A percentile compares a stretch with the other conserved stretches of the same genome.
Conservation (phyloP, 2,329 filamentous ascomycete genomes). For the Onygenales sp. region DNA sequence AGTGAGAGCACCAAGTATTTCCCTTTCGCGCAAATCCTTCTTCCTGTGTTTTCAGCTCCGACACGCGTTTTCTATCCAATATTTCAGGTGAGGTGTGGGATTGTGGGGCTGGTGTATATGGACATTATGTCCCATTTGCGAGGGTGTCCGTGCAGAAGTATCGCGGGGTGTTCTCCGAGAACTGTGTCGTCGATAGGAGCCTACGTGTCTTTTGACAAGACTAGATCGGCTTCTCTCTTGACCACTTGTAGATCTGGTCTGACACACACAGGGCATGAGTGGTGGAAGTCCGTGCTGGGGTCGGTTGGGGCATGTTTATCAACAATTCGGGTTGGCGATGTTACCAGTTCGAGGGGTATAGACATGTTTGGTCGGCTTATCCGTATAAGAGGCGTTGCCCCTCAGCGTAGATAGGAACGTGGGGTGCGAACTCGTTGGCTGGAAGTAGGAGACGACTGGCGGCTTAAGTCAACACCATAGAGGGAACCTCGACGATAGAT, state of each 20-base stretch:
- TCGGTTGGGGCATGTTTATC: not conserved
- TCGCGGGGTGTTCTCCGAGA: too few species aligned
- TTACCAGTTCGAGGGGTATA: not conserved
- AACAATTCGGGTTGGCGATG: not conserved
- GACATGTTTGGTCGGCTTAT: not conserved
- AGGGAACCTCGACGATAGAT: not conserved
- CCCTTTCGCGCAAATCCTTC: not conserved
- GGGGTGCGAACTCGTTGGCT: not conserved
- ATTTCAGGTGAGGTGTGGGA: not conserved
- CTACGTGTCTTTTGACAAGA: too few species aligned
- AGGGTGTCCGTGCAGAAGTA: too few species aligned
- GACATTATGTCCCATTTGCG: not conserved
- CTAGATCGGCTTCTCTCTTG: too few species aligned
- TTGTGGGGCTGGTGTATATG: not conserved
- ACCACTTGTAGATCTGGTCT: too few species aligned
- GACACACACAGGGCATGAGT: not conserved
- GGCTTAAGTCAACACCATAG: not conserved
- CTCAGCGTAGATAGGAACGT: not conserved
- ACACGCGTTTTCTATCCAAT: too few species aligned
- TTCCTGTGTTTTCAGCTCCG: not conserved
- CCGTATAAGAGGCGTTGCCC: not conserved
- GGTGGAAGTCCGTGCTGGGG: not conserved
- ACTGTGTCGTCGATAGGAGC: too few species aligned
- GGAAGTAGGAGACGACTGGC: not conserved
- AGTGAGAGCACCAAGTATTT: slow-evolving; percentile 1